Evolutionary conservation across 2,329 filamentous ascomycete genomes (phyloP).

Genomic region (Cladophialophora exuberans): DNA sequence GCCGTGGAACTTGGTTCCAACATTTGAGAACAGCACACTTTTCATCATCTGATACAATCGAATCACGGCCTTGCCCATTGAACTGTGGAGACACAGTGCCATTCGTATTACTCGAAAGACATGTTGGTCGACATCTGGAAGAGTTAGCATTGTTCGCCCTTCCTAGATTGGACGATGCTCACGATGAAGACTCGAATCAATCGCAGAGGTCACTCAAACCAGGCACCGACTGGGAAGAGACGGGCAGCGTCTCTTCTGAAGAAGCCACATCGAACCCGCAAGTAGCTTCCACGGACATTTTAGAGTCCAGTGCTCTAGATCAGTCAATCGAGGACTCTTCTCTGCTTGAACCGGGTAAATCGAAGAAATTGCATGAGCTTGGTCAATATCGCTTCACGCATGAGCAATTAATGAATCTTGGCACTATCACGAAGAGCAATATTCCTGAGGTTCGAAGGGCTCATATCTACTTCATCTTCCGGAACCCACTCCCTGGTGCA

Average conservation of each 20-base stretch:
- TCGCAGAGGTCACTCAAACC: neutral
- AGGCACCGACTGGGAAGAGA: neutral
- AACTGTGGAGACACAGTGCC: neutral
- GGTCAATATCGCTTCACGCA: too few relatives aligned
- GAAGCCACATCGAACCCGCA: neutral
- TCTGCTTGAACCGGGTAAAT: too few relatives aligned
- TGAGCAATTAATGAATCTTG: too few relatives aligned
- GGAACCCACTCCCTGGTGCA: too few relatives aligned
- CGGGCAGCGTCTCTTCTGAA: neutral
- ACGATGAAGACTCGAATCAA: conserved; percentile 8
- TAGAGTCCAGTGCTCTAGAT: too few relatives aligned
- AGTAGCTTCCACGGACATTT: neutral
- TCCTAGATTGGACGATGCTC: conserved; percentile 9
- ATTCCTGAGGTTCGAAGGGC: too few relatives aligned
- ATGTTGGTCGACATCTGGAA: conserved; percentile 33
- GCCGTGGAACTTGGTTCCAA: conserved; percentile 17
- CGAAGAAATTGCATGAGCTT: too few relatives aligned
- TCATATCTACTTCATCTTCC: too few relatives aligned
- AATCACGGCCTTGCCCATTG: conserved; percentile 3
- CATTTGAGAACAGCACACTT: conserved; percentile 3
- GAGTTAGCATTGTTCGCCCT: conserved; percentile 33
- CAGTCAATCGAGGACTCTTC: too few relatives aligned
- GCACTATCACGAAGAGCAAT: too few relatives aligned
- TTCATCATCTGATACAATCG: neutral
- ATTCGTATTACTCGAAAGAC: conserved; percentile 15